Percentiles rank a stretch among this genome's conserved stretches.
phyloP scores from a whole-genome alignment of 352 stramenopile genomes.

The Phytopythium sindhum region DNA sequence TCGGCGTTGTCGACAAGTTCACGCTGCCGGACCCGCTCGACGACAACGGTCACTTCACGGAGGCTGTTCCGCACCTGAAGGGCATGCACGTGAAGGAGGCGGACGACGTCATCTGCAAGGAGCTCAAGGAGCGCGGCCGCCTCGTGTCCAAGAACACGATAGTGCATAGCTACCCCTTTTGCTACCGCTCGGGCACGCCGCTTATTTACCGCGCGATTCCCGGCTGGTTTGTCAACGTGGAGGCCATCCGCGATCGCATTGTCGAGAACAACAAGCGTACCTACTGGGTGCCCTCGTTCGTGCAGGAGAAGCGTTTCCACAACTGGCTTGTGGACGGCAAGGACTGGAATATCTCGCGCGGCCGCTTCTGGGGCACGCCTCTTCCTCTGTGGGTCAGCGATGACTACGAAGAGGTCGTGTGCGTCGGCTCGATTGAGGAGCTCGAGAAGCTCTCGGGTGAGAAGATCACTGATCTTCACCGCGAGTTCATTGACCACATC shows the following conservation, averaged over 20 bases:
- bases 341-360: constrained; percentile 98
- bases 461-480: constrained; percentile 94
- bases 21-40: constrained; percentile 96
- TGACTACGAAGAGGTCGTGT: constrained; percentile 97
- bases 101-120: constrained; percentile 95
- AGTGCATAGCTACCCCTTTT: constrained; percentile 99
- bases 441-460: constrained; percentile 94
- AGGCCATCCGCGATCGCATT: constrained; percentile 96
- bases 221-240: constrained; percentile 99
- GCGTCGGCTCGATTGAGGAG: constrained; percentile 95
- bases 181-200: constrained; percentile 99
- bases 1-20: constrained; percentile 95
- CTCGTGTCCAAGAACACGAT: constrained; percentile 97
- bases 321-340: constrained; percentile 98
- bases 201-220: constrained; percentile 99
- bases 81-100: constrained; percentile 98
- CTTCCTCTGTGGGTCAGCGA: constrained; percentile 98
- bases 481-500: constrained; percentile 98
- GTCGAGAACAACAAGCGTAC: constrained; percentile 88
- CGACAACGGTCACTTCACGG: constrained; percentile 95
- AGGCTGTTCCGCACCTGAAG: constrained; percentile 89
- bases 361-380: constrained; percentile 99
- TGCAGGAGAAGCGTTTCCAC: constrained; percentile 99
- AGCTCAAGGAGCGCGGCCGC: constrained; percentile 93
- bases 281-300: constrained; percentile 84